These are phyloP conservation scores for Cordyceps fumosorosea DNA, from an alignment of 2,329 filamentous ascomycete species.

Conservation along the genomic window DNA sequence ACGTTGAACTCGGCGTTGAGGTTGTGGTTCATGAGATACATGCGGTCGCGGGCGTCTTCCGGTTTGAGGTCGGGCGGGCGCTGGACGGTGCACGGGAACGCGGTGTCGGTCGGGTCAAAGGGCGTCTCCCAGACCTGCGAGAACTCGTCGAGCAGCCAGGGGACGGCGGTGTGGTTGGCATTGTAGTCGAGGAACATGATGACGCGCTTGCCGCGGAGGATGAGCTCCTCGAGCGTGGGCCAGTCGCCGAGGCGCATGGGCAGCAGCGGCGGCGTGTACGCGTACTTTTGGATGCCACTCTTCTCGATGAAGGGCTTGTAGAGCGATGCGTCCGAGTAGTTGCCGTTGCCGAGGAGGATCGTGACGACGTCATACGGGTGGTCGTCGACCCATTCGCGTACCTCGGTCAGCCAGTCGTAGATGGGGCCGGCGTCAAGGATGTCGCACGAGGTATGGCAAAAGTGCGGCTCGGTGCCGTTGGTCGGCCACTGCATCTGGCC, in stretches of 20 bases:
- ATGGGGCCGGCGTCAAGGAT: slow-evolving; percentile 76
- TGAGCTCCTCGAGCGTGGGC: slow-evolving; percentile 76
- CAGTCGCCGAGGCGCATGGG: slow-evolving; percentile 70
- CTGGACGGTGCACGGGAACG: slow-evolving; percentile 73
- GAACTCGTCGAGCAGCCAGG: slow-evolving; percentile 85
- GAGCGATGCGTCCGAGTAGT: slow-evolving; percentile 56
- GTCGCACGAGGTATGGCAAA: slow-evolving; percentile 81
- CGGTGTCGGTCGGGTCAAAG: slow-evolving; percentile 59
- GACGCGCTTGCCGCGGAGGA: slow-evolving; percentile 62
- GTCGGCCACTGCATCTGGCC: slow-evolving; percentile 55
- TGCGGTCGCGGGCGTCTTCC: slow-evolving; percentile 49
- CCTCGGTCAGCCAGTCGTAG: slow-evolving; percentile 61
- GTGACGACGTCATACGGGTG: slow-evolving; percentile 87
- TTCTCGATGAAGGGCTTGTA: slow-evolving; percentile 64
- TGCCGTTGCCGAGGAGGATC: slow-evolving; percentile 77
- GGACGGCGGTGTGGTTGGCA: slow-evolving; percentile 69
- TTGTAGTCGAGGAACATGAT: slow-evolving; percentile 82
- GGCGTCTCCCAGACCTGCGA: slow-evolving; percentile 86
- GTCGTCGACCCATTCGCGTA: slow-evolving; percentile 63
- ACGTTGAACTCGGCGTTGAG: slow-evolving; percentile 72
- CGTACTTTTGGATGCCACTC: slow-evolving; percentile 64
- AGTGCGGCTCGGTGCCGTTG: slow-evolving; percentile 51
- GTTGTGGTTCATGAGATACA: slow-evolving; percentile 89
- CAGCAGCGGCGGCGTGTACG: slow-evolving; percentile 64
- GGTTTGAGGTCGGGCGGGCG: slow-evolving; percentile 61